Base-by-base conservation (phyloP, 306 rosid species). In the Cyclanthera cordifolia region DNA sequence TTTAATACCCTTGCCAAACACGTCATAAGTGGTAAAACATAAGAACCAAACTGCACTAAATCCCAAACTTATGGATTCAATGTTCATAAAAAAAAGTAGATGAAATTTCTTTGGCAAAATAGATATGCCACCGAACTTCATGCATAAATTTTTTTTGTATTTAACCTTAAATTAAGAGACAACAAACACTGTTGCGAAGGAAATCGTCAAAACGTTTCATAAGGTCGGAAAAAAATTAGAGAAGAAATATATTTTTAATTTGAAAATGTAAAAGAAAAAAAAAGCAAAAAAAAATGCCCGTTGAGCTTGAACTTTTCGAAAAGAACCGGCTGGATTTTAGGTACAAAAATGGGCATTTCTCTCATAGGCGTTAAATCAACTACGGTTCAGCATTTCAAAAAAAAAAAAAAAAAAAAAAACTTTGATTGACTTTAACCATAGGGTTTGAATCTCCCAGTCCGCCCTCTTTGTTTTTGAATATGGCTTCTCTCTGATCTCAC, bases 391-490 rank as follows among this genome's bases (percentile, higher is more conserved):
- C 4, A 12, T 4, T 6, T 12, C 21, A n/a, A 84, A 37, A 72
- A 58, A n/a, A n/a, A n/a, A n/a, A 21, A 11, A 41, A 5, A n/a
- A n/a, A 84, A 37, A 72, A 58, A 21, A 11, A 41, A 5, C 27
- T n/a, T 47, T 46, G 34, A 46, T 80, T 74, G 83, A 82, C 37
- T 6, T 80, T 82, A 77, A 75, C 53, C 55, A 72, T 76, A 82
- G 87, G 75, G 75, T 72, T 72, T 72, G 75, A 72, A 72, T 72
- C 75, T 72, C 46, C 6, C 69, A 28, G 54, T 15, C 54, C 75
- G 69, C 69, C 75, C n/a, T 63, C 75, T 72, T 58, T 17, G n/a
- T 57, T 5, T 72, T 72, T 59, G 69, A 72, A 47, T 59, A 28
- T 46, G 19, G 34, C 52, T 72, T 54, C 59, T 8, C 30, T 65